phyloP scores from a whole-genome alignment of 176 grass and related monocot genomes.

The Oropetium thomaeum region DNA sequence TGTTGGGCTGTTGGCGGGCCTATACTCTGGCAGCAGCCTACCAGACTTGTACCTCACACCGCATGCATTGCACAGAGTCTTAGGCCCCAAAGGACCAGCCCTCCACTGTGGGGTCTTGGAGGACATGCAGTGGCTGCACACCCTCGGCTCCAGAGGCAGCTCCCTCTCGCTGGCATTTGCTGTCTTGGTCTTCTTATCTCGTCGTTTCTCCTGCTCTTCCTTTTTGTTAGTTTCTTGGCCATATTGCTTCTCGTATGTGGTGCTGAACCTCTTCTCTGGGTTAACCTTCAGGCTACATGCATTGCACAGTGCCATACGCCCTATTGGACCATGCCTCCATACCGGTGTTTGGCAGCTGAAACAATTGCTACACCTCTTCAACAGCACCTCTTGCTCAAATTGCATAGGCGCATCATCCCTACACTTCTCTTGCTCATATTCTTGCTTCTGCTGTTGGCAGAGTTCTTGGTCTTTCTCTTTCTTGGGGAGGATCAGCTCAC shows the following conservation, averaged over 20 bases:
- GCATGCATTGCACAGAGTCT: conserved; percentile 80
- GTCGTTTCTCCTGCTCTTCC: conserved; percentile 13
- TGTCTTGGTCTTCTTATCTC: conserved; percentile 36
- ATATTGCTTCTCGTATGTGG: conserved; percentile 24
- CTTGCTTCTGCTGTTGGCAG: conserved; percentile 24
- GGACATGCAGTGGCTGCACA: conserved; percentile 81
- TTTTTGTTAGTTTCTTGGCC: conserved; percentile 30
- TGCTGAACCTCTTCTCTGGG: conserved; percentile 35
- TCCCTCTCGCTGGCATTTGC: conserved; percentile 19
- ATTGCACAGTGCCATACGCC: conserved; percentile 58
- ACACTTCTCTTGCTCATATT: conserved; percentile 24
- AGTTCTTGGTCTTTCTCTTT: conserved; percentile 47
- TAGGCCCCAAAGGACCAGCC: conserved; percentile 61
- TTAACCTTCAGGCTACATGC: conserved; percentile 73
- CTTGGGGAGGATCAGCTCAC: conserved; percentile 81
- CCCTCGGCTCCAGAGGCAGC: conserved; percentile 26
- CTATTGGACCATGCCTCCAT: conserved; percentile 66
- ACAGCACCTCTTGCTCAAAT: conserved; percentile 31
- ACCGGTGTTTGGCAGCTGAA: conserved; percentile 60
- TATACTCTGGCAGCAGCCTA: conserved; percentile 87
- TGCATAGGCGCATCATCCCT: neutral
- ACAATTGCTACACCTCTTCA: conserved; percentile 76
- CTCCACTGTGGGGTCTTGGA: conserved; percentile 83
- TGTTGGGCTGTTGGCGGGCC: conserved; percentile 91
- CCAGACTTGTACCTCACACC: conserved; percentile 79